These are phyloP conservation scores for Bothriochloa decipiens DNA, from an alignment of 176 grass and related monocot species.

Conservation along the genomic window DNA sequence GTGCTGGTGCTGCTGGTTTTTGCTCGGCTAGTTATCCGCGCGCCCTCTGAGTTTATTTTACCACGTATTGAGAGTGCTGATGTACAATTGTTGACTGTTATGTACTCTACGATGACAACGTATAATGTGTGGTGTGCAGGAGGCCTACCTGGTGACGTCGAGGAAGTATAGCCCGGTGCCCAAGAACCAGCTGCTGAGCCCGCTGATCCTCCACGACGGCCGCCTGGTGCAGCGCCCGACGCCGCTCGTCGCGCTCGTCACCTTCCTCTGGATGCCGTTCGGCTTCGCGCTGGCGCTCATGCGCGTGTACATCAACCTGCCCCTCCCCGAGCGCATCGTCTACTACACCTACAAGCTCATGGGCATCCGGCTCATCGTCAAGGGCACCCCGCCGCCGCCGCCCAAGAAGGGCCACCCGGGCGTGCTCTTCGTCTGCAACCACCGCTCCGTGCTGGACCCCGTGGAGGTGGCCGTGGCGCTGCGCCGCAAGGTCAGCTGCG, in stretches of 20 bases:
- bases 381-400: constrained; percentile 68
- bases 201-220: constrained; percentile 88
- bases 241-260: constrained; percentile 78
- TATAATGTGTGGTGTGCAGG: constrained; percentile 32
- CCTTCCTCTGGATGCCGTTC: constrained; percentile 96
- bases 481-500: constrained; percentile 91
- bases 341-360: constrained; percentile 94
- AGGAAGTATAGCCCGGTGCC: constrained; percentile 69
- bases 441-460: constrained; percentile 91
- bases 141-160: constrained; percentile 68
- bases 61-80: too few species aligned
- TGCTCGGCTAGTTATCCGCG: too few species aligned
- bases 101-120: background rate
- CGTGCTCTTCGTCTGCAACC: constrained; percentile 95
- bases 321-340: constrained; percentile 86
- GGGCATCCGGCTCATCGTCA: constrained; percentile 90
- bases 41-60: too few species aligned
- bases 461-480: constrained; percentile 77
- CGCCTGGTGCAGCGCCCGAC: constrained; percentile 78
- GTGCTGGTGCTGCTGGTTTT: background rate
- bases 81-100: background rate
- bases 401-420: constrained; percentile 82
- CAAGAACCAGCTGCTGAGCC: constrained; percentile 68
- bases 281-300: constrained; percentile 80
- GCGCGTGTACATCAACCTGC: constrained; percentile 91